Evolutionary conservation across 2,329 filamentous ascomycete genomes (phyloP), one percentile per base, ranked within the genome.

Genomic region (Aspergillus melleus): DNA sequence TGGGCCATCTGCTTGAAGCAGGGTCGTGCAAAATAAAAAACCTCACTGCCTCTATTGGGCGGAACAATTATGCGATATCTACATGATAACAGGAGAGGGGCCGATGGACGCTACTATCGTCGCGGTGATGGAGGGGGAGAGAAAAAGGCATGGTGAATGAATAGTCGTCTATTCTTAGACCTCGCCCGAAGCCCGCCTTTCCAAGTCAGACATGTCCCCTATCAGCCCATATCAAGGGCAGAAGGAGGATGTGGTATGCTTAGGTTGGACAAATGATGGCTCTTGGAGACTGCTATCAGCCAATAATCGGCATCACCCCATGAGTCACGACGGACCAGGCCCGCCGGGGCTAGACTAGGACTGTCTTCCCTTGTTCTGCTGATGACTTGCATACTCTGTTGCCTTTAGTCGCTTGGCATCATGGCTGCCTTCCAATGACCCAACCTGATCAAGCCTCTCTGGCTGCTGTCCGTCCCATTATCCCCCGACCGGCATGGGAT

Each of bases 351-450:
- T 47, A 47, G 44, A 47, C 44, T 47, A 51, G 36, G 36, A 51
- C n/a, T 51, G 47, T 56, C 42, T 56, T 30, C 24, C 49, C 24
- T 53, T 42, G 36, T 42, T 57, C 59, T 49, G 55, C 55, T 61
- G 59, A 61, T 61, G 59, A 61, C 59, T 56, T 58, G 59, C 59
- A 61, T 61, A 42, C 55, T 32, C 51, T 49, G 22, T 42, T 42
- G 5, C 36, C 52, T 52, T 56, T 52, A 55, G 55, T 47, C 55
- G 54, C 54, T 53, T 57, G 54, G 49, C 49, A 46, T 22, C 26
- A 52, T 52, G 22, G 52, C 54, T 44, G 42, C 36, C 49, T 42
- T 29, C 54, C 54, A 51, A 56, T 42, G 36, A n/a, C 20, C 32
- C 22, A 44, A n/a, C 9, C 54, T 20, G 10, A 12, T 36, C 47